These are phyloP conservation scores for Fomes fomentarius DNA, from an alignment of 1,284 basidiomycete genomes.

Conservation along the genomic window DNA sequence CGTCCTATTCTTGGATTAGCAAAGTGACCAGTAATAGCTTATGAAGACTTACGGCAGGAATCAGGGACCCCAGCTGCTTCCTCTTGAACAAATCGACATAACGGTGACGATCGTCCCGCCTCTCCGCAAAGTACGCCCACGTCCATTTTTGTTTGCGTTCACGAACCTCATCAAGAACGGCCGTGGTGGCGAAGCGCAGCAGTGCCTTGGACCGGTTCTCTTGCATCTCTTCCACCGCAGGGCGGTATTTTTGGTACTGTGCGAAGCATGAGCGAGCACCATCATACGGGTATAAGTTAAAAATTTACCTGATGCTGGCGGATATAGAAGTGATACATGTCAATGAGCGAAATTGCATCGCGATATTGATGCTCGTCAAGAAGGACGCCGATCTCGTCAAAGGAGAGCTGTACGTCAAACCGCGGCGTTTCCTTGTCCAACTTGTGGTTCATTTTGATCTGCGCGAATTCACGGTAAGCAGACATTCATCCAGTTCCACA, in stretches of 20 bases:
- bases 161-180: slow-evolving; percentile 87
- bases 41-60: slow-evolving; percentile 46
- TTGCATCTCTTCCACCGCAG: slow-evolving; percentile 62
- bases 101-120: slow-evolving; percentile 82
- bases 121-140: slow-evolving; percentile 90
- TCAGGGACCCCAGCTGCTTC: slow-evolving; percentile 60
- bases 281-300: not conserved
- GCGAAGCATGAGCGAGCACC: slow-evolving; percentile 5
- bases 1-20: slow-evolving; percentile 52
- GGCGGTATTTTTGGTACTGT: slow-evolving; percentile 85
- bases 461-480: slow-evolving; percentile 3
- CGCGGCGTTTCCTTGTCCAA: slow-evolving; percentile 77
- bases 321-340: slow-evolving; percentile 97
- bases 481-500: not conserved
- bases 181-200: slow-evolving; percentile 81
- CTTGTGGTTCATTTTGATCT: slow-evolving; percentile 87
- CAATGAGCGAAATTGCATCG: slow-evolving; percentile 90
- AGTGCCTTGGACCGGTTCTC: slow-evolving; percentile 74
- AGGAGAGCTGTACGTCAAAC: slow-evolving; percentile 88
- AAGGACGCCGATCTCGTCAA: slow-evolving; percentile 93
- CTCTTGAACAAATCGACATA: slow-evolving; percentile 93
- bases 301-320: slow-evolving; percentile 80
- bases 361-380: slow-evolving; percentile 96
- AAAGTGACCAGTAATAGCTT: not conserved
- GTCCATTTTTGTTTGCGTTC: slow-evolving; percentile 88